These are phyloP conservation scores for Croton setiger DNA, from an alignment of 441 rosid species.

Conservation along the genomic window DNA sequence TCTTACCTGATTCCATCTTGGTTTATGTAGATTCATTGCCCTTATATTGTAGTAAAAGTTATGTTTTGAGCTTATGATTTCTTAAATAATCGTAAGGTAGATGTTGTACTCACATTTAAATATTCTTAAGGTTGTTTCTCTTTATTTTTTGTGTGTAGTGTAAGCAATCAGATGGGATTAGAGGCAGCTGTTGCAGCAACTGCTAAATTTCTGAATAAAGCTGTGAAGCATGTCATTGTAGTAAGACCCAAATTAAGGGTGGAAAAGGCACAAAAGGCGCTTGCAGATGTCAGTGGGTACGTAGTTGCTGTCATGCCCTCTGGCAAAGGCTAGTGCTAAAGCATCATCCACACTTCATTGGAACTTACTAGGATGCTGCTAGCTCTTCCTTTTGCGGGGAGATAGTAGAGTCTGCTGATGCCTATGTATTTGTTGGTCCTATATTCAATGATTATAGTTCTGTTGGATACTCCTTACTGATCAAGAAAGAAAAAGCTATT, in stretches of 20 bases:
- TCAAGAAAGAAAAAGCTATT: constrained; percentile 63
- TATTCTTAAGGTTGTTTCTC: background rate
- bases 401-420: constrained; percentile 79
- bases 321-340: constrained; percentile 60
- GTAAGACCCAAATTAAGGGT: constrained; percentile 68
- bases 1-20: background rate
- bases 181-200: constrained; percentile 73
- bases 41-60: background rate
- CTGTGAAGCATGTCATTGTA: constrained; percentile 71
- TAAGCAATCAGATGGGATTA: constrained; percentile 54
- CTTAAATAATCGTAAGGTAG: background rate
- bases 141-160: constrained; percentile 30
- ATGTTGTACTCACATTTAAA: background rate
- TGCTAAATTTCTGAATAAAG: constrained; percentile 55
- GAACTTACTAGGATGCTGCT: constrained; percentile 79
- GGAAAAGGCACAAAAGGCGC: constrained; percentile 44
- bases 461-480: constrained; percentile 69
- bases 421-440: constrained; percentile 64
- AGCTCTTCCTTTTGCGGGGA: constrained; percentile 65
- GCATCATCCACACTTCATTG: constrained; percentile 53
- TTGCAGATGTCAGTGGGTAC: constrained; percentile 60
- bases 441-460: constrained; percentile 79
- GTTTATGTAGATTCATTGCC: background rate
- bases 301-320: constrained; percentile 69
- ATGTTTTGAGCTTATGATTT: background rate